Evolutionary conservation across 306 rosid species (phyloP), one percentile per base, ranked within the genome.

Genomic region (Lathyrus tuberosus): DNA sequence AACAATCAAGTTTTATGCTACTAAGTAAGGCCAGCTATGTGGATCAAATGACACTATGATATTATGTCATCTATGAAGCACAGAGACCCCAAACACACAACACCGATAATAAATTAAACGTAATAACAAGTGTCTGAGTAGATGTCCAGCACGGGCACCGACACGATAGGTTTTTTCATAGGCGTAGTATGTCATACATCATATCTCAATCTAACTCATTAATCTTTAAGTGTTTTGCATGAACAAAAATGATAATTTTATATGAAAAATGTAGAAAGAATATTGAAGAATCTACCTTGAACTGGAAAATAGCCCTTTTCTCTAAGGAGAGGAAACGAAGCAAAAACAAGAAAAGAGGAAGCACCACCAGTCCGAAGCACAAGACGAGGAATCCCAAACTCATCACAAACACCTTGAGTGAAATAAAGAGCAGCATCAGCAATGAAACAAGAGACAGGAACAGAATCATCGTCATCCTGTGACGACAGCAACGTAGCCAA

Each of bases 291-390:
- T 59, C 1, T 13, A 72, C 84, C 86, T 79, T 83, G 84, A 9
- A 83, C 18, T 10, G 89, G 85, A 26, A 81, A 40, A 41, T 85
- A 87, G 11, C 84, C 81, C 2, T 14, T 72, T 46, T 81, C 31
- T 35, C 22, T 81, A 0, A 81, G 53, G 0, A 76, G 59, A 0
- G 76, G 79, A 30, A 81, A 76, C 0, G 72, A 67, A 5, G 81
- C 64, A 56, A 72, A 81, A 26, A 67, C 72, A 6, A 43, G 22
- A 3, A 72, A 71, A 5, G 81, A 72, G 0, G 81, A 61, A 0
- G 76, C 69, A 0, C 69, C 76, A 26, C 81, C 76, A 47, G 84
- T 81, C 17, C 84, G 53, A 1, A 81, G 61, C 6, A 81, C 65
- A 35, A 81, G 24, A 18, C 76, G 62, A 0, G 72, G 76, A 1